phyloP scores from a whole-genome alignment of 495 filamentous ascomycete genomes.

The Daldinia concentrica region DNA sequence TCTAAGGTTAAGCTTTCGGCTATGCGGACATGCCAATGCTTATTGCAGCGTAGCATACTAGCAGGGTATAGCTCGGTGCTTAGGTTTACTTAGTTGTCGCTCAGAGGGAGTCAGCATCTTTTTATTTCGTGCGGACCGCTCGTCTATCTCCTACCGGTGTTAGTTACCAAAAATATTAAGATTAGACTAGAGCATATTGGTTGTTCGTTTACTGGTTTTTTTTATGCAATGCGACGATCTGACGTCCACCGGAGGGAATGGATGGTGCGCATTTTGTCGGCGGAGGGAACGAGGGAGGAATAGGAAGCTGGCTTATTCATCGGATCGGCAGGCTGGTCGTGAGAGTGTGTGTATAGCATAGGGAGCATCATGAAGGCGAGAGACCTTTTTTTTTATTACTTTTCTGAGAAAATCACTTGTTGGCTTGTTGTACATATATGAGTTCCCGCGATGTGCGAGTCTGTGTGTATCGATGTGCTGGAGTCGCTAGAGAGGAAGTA shows the following conservation, averaged over 20 bases:
- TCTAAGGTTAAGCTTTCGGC: neutral
- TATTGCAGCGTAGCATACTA: neutral
- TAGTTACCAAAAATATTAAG: neutral
- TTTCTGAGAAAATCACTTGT: neutral
- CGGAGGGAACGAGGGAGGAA: neutral
- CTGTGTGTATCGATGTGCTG: neutral
- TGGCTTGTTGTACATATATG: neutral
- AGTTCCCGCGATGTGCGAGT: neutral
- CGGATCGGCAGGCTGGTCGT: neutral
- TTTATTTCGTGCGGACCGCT: neutral
- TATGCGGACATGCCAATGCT: neutral
- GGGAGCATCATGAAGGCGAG: neutral
- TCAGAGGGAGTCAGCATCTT: neutral
- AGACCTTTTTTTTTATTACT: neutral
- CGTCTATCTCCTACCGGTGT: neutral
- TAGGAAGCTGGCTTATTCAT: neutral
- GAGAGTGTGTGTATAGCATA: neutral
- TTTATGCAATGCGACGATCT: neutral
- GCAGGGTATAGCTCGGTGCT: neutral
- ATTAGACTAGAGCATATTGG: neutral
- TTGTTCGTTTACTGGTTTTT: neutral
- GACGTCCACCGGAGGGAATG: neutral
- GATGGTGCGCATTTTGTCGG: neutral
- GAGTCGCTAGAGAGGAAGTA: neutral
- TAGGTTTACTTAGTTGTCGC: neutral